Percentiles rank a stretch among this genome's conserved stretches.
Evolutionary conservation across 2,329 filamentous ascomycete genomes (phyloP).

Genomic region (Epichloe festucae): DNA sequence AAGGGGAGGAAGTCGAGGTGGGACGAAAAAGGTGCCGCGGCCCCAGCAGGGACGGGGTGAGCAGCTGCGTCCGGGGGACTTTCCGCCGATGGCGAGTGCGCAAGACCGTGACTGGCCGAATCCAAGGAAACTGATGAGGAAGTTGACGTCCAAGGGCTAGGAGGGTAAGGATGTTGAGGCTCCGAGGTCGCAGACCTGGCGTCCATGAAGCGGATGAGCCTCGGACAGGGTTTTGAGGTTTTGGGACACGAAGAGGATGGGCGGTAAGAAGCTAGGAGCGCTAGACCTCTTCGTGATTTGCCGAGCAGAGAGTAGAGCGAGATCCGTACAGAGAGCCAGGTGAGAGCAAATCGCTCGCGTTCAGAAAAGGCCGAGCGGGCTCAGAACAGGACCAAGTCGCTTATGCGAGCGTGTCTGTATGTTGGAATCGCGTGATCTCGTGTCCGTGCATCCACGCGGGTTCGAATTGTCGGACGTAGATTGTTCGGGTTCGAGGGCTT

Average conservation of each 20-base stretch:
- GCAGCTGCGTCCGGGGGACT: conserved; percentile 18
- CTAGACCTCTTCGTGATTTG: neutral
- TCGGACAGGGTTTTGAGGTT: conserved; percentile 1
- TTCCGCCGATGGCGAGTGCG: conserved; percentile 15
- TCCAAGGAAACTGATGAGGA: conserved; percentile 13
- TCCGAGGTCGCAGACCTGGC: conserved; percentile 24
- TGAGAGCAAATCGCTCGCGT: neutral
- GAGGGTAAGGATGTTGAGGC: conserved; percentile 26
- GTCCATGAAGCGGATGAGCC: conserved; percentile 24
- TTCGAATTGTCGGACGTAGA: neutral
- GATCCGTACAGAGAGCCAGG: neutral
- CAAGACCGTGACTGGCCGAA: conserved; percentile 13
- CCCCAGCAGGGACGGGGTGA: conserved; percentile 9
- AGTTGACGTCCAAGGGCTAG: conserved; percentile 19
- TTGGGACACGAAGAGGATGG: neutral
- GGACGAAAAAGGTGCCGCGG: conserved; percentile 23
- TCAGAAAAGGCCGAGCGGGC: neutral
- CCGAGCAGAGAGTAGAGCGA: neutral
- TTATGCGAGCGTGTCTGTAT: neutral
- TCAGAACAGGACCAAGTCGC: neutral
- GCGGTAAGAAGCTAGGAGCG: neutral
- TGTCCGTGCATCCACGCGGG: conserved; percentile 3
- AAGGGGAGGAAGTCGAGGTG: conserved; percentile 43
- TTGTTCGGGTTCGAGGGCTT: neutral
- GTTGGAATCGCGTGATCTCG: neutral